phyloP scores from a whole-genome alignment of 805 yeast genomes.

The Kazachstania kunashirensis region DNA sequence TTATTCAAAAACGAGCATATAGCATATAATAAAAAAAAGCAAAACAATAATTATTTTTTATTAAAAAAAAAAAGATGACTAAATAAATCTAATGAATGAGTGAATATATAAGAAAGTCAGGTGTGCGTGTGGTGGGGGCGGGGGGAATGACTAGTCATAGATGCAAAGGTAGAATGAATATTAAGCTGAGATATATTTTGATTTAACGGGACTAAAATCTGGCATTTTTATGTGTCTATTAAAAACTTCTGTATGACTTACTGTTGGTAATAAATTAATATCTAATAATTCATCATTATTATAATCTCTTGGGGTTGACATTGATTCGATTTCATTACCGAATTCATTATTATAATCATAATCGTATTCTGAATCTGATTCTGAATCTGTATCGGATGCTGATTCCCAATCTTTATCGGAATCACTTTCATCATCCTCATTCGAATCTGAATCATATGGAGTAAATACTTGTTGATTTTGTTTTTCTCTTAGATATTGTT shows the following conservation, averaged over 20 bases:
- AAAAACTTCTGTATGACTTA: constrained; percentile 2
- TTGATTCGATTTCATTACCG: constrained; percentile 1
- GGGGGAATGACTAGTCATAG: too few relatives aligned
- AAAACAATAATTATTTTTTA: too few relatives aligned
- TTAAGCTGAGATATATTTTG: not conserved
- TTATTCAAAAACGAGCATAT: too few relatives aligned
- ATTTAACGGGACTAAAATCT: constrained; percentile 1
- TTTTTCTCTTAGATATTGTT: not conserved
- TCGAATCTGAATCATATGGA: not conserved
- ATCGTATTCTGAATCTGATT: constrained; percentile 3
- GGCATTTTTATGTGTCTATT: too few relatives aligned
- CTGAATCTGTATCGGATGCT: constrained; percentile 1
- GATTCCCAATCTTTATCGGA: constrained; percentile 4
- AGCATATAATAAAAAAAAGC: too few relatives aligned
- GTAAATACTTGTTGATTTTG: not conserved
- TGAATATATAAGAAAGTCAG: too few relatives aligned
- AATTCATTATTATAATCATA: constrained; percentile 1
- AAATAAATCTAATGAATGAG: too few relatives aligned
- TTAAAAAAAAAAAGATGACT: too few relatives aligned
- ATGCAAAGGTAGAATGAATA: too few relatives aligned
- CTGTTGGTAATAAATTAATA: not conserved
- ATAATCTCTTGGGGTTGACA: constrained; percentile 1
- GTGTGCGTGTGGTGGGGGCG: too few relatives aligned
- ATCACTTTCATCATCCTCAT: not conserved
- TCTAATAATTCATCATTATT: not conserved